A percentile compares a stretch with the other conserved stretches of the same genome.
Evolutionary conservation across 148 eudicot genomes (phyloP).

Genomic region (Silene uniflora): DNA sequence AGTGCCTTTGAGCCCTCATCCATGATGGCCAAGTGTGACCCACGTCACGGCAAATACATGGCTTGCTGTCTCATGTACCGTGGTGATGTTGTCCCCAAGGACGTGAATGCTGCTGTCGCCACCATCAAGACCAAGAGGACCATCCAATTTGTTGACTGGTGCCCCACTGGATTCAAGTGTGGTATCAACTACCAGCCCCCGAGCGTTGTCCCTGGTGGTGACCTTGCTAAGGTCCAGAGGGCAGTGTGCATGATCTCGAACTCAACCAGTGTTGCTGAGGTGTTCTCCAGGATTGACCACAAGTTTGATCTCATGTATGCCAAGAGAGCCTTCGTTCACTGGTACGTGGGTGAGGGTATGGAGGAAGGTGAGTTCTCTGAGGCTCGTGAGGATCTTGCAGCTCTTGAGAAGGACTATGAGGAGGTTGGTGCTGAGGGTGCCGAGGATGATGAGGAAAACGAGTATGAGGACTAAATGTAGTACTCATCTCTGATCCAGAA

Average conservation of each 20-base stretch:
- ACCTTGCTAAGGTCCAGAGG: slow-evolving; percentile 57
- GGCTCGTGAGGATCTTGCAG: slow-evolving; percentile 63
- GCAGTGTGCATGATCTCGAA: slow-evolving; percentile 62
- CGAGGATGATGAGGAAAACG: slow-evolving; percentile 51
- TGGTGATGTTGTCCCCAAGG: slow-evolving; percentile 60
- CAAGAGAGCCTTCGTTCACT: slow-evolving; percentile 61
- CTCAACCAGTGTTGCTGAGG: slow-evolving; percentile 64
- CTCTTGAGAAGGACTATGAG: slow-evolving; percentile 58
- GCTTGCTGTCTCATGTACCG: slow-evolving; percentile 63
- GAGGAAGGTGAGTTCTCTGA: slow-evolving; percentile 59
- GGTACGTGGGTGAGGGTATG: slow-evolving; percentile 70
- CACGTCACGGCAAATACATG: slow-evolving; percentile 62
- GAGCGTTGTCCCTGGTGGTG: slow-evolving; percentile 55
- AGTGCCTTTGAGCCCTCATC: slow-evolving; percentile 56
- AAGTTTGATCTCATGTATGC: slow-evolving; percentile 64
- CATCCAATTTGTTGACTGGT: slow-evolving; percentile 62
- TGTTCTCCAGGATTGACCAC: slow-evolving; percentile 54
- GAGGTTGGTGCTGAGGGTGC: slow-evolving; percentile 59
- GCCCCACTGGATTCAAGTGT: slow-evolving; percentile 62
- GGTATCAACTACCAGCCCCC: slow-evolving; percentile 67
- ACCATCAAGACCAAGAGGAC: slow-evolving; percentile 60
- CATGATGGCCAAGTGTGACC: slow-evolving; percentile 68
- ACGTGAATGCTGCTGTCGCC: slow-evolving; percentile 56
- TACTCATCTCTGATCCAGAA: neutral
- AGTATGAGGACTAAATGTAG: slow-evolving; percentile 38